phyloP scores from a whole-genome alignment of 768 basidiomycete species.

The Ephemerocybe angulata region DNA sequence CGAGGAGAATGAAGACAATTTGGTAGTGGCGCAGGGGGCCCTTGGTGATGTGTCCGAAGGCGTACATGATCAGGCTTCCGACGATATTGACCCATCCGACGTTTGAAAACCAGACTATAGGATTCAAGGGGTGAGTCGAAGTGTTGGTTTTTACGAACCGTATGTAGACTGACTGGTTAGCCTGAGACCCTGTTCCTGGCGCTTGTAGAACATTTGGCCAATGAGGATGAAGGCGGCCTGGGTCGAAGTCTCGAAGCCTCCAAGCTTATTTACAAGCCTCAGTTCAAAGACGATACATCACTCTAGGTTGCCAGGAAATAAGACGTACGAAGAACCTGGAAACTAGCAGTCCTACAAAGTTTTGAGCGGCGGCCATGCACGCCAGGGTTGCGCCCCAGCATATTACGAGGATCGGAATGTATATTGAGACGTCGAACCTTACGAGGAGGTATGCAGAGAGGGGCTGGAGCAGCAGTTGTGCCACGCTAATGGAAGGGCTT shows the following conservation, averaged over 20 bases:
- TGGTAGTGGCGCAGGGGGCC: slow-evolving; percentile 24
- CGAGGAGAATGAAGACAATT: slow-evolving; percentile 28
- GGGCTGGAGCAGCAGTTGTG: slow-evolving; percentile 31
- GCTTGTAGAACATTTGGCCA: slow-evolving; percentile 33
- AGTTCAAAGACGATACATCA: too few species aligned
- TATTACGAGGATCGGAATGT: slow-evolving; percentile 28
- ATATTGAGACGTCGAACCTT: slow-evolving; percentile 27
- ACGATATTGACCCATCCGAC: slow-evolving; percentile 32
- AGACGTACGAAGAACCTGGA: slow-evolving; percentile 30
- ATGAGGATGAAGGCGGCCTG: slow-evolving; percentile 28
- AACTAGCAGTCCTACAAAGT: slow-evolving; percentile 27
- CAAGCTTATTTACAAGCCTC: slow-evolving; percentile 26
- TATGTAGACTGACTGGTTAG: slow-evolving; percentile 22
- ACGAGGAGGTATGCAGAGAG: slow-evolving; percentile 31
- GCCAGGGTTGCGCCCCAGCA: slow-evolving; percentile 32
- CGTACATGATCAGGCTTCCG: slow-evolving; percentile 34
- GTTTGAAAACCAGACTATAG: slow-evolving; percentile 29
- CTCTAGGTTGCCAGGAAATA: neutral
- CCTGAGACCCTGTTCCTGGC: slow-evolving; percentile 33
- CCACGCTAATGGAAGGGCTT: slow-evolving; percentile 20
- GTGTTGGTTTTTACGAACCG: neutral
- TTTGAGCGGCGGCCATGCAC: slow-evolving; percentile 28
- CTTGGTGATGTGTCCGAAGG: slow-evolving; percentile 29
- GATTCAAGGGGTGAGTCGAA: neutral
- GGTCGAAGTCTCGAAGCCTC: slow-evolving; percentile 31